Conservation (phyloP, 2,329 filamentous ascomycete genomes). For the Albifimbria verrucaria region DNA sequence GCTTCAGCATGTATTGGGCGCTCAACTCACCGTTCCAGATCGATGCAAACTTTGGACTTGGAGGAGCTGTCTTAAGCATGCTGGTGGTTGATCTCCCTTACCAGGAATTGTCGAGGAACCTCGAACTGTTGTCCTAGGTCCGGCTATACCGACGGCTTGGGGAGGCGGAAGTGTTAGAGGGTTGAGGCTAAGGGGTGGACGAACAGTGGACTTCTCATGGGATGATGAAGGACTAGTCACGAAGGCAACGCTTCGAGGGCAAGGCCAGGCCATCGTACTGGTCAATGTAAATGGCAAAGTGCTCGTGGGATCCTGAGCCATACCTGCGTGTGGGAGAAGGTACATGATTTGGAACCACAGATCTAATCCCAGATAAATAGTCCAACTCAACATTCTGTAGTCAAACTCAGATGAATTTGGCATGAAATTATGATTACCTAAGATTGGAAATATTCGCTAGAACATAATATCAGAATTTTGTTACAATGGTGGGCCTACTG, state of each 20-base stretch:
- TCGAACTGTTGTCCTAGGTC: slow-evolving; percentile 40
- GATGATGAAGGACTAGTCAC: slow-evolving; percentile 29
- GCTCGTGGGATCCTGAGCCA: too few relatives aligned
- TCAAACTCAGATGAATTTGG: too few relatives aligned
- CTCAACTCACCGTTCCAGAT: slow-evolving; percentile 51
- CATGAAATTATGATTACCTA: too few relatives aligned
- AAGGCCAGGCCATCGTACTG: slow-evolving; percentile 6
- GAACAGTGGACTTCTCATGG: slow-evolving; percentile 41
- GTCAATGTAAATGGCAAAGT: slow-evolving; percentile 12
- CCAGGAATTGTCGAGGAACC: slow-evolving; percentile 13
- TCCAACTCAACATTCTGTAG: too few relatives aligned
- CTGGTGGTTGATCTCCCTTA: slow-evolving; percentile 46
- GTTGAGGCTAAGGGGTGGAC: slow-evolving; percentile 40
- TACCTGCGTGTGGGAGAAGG: too few relatives aligned
- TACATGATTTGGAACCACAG: too few relatives aligned
- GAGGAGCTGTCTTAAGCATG: slow-evolving; percentile 48
- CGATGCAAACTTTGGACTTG: slow-evolving; percentile 54
- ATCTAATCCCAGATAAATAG: too few relatives aligned
- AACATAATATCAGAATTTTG: too few relatives aligned
- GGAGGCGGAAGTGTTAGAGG: slow-evolving; percentile 40
- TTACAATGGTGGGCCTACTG: too few relatives aligned
- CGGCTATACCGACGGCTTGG: slow-evolving; percentile 44
- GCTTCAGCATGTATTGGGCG: slow-evolving; percentile 48
- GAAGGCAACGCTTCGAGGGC: slow-evolving; percentile 5
- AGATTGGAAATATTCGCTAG: too few relatives aligned